phyloP scores from a whole-genome alignment of 208 protist genomes.

The Tritrichomonas foetus region DNA sequence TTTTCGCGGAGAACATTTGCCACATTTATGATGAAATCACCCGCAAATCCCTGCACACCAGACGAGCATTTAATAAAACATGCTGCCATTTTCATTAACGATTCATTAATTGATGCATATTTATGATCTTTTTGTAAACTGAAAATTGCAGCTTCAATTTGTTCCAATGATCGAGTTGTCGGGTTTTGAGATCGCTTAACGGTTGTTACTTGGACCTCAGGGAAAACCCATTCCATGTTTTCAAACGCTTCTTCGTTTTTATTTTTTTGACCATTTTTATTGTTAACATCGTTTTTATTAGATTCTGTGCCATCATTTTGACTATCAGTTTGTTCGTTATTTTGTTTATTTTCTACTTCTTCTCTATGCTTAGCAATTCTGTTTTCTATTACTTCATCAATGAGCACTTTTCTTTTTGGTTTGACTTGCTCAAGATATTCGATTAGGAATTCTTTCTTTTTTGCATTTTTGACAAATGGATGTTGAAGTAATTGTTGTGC shows the following conservation, averaged over 20 bases:
- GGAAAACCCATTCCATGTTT: not conserved
- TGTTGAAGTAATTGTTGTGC: conserved; percentile 45
- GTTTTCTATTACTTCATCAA: not conserved
- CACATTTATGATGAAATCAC: no score
- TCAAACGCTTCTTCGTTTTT: not conserved
- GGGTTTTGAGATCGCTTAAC: not conserved
- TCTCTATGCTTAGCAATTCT: no score
- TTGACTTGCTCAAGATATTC: conserved; percentile 42
- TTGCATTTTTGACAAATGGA: conserved; percentile 47
- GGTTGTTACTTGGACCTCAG: not conserved
- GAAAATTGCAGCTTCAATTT: not conserved
- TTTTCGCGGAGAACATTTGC: no score
- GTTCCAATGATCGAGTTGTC: not conserved
- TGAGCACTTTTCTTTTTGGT: not conserved
- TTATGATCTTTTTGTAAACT: not conserved
- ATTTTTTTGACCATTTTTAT: not conserved
- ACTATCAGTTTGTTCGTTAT: not conserved
- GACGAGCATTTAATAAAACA: not conserved
- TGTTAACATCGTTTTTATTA: not conserved
- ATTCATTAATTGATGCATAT: not conserved
- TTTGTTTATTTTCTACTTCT: not conserved
- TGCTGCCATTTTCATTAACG: not conserved
- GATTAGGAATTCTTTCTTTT: not conserved
- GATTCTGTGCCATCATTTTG: not conserved
- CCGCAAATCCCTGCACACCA: not conserved